Conservation (phyloP, 2,329 filamentous ascomycete genomes). For the Akanthomyces muscarius region DNA sequence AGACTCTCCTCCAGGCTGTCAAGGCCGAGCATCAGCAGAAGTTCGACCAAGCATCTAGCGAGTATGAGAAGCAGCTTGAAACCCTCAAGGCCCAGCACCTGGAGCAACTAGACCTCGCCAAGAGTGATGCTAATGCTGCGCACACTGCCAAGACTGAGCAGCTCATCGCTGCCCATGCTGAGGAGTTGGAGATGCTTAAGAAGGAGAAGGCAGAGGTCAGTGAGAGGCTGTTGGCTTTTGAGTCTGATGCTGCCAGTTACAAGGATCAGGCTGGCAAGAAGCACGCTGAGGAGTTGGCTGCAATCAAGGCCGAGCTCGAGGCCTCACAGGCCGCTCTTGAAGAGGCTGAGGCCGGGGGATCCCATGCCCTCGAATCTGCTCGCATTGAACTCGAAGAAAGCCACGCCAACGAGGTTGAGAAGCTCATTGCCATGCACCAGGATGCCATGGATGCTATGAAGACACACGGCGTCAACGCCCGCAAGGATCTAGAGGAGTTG, state of each 20-base stretch:
- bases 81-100: not conserved
- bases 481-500: conserved; percentile 43
- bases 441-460: conserved; percentile 40
- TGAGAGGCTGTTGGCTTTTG: conserved; percentile 27
- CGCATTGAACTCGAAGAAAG: conserved; percentile 43
- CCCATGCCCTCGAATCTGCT: conserved; percentile 42
- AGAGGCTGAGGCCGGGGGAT: conserved; percentile 40
- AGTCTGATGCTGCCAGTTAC: conserved; percentile 21
- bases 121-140: not conserved
- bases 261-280: conserved; percentile 27
- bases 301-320: conserved; percentile 33
- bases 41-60: not conserved
- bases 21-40: conserved; percentile 36
- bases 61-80: conserved; percentile 8
- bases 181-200: conserved; percentile 32
- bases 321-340: conserved; percentile 43
- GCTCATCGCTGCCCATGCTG: conserved; percentile 17
- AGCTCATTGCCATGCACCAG: conserved; percentile 40
- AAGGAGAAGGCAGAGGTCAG: conserved; percentile 29
- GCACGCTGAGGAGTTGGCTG: conserved; percentile 35
- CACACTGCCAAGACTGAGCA: conserved; percentile 3
- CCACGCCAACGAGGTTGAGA: conserved; percentile 46
- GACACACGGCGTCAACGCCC: conserved; percentile 34
- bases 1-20: conserved; percentile 26
- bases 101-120: conserved; percentile 6